These are phyloP conservation scores for Ophiostoma perfectum DNA, from an alignment of 2,329 filamentous ascomycete genomes.

Conservation along the genomic window DNA sequence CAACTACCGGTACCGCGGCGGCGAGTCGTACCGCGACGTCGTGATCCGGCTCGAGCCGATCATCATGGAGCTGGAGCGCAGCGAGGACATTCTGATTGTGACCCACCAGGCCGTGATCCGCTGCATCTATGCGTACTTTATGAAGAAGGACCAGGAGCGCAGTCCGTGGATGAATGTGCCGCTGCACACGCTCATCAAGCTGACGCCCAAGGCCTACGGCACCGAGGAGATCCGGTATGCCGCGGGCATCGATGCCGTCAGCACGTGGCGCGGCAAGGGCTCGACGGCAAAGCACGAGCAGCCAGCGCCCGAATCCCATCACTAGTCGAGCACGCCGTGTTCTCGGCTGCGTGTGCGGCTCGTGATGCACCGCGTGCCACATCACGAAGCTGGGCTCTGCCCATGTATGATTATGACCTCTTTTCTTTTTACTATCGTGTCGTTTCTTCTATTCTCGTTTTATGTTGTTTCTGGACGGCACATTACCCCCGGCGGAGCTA, in stretches of 20 bases:
- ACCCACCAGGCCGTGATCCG: slow-evolving; percentile 95
- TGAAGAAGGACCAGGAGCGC: slow-evolving; percentile 89
- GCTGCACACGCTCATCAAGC: slow-evolving; percentile 90
- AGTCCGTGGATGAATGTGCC: slow-evolving; percentile 99
- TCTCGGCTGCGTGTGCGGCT: no score
- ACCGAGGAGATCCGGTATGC: slow-evolving; percentile 84
- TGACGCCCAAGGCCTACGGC: slow-evolving; percentile 89
- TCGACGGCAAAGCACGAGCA: slow-evolving; percentile 84
- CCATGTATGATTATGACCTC: slow-evolving; percentile 6
- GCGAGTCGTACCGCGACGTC: slow-evolving; percentile 92
- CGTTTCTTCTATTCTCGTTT: background rate
- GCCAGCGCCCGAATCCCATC: slow-evolving; percentile 36
- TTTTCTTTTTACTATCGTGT: background rate
- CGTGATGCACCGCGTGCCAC: no score
- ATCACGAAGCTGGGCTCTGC: background rate
- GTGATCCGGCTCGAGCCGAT: slow-evolving; percentile 97
- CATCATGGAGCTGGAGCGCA: slow-evolving; percentile 97
- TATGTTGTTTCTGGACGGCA: slow-evolving; percentile 6
- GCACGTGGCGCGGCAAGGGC: slow-evolving; percentile 92
- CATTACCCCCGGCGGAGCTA: slow-evolving; percentile 15
- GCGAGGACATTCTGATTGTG: slow-evolving; percentile 95
- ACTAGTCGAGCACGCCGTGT: background rate
- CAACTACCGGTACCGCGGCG: slow-evolving; percentile 97
- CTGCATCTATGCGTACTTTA: slow-evolving; percentile 98
- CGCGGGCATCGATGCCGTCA: slow-evolving; percentile 91